Percentiles rank a stretch among this genome's conserved stretches.
Conservation (phyloP, 306 rosid species). For the Quercus ilex region DNA sequence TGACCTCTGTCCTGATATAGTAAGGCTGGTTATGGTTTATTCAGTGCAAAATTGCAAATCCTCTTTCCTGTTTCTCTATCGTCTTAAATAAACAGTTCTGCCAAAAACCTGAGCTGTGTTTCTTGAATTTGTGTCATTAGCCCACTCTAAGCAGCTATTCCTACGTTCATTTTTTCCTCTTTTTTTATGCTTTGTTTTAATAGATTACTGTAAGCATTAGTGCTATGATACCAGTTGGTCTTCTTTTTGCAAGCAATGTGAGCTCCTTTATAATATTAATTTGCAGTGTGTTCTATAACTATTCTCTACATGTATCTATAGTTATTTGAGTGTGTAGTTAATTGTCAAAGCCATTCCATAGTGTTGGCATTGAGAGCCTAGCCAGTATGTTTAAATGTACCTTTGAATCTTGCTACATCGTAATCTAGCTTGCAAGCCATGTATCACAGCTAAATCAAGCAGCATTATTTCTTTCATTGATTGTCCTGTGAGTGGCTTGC, state of each 20-base stretch:
- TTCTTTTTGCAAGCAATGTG: background rate
- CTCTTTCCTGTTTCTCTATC: background rate
- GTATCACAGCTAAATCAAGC: background rate
- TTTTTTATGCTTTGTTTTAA: background rate
- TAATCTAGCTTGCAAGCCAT: background rate
- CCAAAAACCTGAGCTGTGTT: background rate
- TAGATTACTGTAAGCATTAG: background rate
- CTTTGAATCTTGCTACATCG: background rate
- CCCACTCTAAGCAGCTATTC: background rate
- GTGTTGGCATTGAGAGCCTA: background rate
- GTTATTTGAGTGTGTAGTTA: too few relatives aligned
- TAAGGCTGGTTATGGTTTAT: background rate
- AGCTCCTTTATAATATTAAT: background rate
- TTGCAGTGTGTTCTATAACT: background rate
- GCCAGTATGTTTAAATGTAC: background rate
- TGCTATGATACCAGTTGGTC: background rate
- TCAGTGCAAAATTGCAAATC: background rate
- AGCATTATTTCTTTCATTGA: too few relatives aligned
- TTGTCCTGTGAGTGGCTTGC: background rate
- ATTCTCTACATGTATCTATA: too few relatives aligned
- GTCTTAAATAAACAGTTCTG: background rate
- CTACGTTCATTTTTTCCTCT: background rate
- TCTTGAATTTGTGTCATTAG: background rate
- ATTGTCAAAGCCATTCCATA: background rate
- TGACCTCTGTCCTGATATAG: background rate